Base-by-base conservation (phyloP, 768 basidiomycete genomes). In the Leccinum subgranulosum region DNA sequence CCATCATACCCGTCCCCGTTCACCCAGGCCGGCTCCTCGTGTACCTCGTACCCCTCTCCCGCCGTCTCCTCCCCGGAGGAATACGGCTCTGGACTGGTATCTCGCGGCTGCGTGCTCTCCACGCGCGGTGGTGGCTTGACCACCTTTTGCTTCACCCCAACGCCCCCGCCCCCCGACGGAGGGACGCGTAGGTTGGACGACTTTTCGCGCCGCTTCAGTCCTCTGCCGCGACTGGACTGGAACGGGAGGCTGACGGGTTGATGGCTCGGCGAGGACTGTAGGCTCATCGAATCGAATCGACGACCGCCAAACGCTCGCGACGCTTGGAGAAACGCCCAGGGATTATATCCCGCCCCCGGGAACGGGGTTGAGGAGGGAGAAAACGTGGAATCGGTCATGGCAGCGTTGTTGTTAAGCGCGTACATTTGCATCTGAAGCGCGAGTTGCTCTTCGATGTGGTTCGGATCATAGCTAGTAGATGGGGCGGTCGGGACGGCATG, bases 51-150 rank as follows among this genome's bases (percentile, higher is more conserved):
- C 17, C 74, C 82, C 65, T 90, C 90, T 0, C 88, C 90, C 1
- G 88, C 88, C 1, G 87, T 90, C 70, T 90, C 88, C 67, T 92
- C 90, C 1, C 88, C 88, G 17, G 83, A 85, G 1, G 85, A 85
- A 10, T 85, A 86, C 47, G 82, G 80, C 73, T 91, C 90, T 0
- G 88, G 89, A 60, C 86, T 90, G 11, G 89, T 91, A 62, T 92
- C 90, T 43, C 89, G 75, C 7, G 90, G 89, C 64, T 91, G 88
- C 0, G 90, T 92, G 63, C 88, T 91, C 64, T 90, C 87, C 17
- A 92, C 90, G 12, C 90, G 78, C 10, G 87, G 88, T 1, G 90
- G 90, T 1, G 85, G 86, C 66, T 84, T 84, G 34, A 85, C 72
- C 52, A 9, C 33, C 52, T 77, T 70, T 36, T 64, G 69, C 33